These are phyloP conservation scores for Dryadomyces sulphureus DNA, from an alignment of 2,329 filamentous ascomycete species.

Conservation along the genomic window DNA sequence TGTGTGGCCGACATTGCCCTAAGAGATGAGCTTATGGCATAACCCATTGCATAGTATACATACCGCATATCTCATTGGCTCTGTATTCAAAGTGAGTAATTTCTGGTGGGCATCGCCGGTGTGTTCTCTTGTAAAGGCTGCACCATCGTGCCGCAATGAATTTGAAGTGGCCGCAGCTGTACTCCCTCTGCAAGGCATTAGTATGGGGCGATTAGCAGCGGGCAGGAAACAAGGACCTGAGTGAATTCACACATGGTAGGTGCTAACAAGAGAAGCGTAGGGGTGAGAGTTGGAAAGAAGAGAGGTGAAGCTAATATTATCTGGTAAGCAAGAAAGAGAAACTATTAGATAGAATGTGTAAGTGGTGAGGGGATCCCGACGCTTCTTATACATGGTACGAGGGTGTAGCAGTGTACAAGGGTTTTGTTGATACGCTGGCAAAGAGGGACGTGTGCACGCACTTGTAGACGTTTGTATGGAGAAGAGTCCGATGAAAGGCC, in stretches of 20 bases:
- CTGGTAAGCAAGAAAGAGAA: too few species aligned
- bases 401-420: too few species aligned
- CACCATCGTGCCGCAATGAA: conserved; percentile 22
- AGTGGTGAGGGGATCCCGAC: too few species aligned
- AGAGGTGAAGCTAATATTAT: too few species aligned
- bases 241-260: conserved; percentile 34
- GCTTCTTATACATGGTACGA: too few species aligned
- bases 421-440: too few species aligned
- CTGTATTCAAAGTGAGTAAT: conserved; percentile 20
- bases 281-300: not conserved
- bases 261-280: not conserved
- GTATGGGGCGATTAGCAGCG: too few species aligned
- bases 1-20: conserved; percentile 24
- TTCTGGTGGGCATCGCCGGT: conserved; percentile 19
- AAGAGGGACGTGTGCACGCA: too few species aligned
- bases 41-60: conserved; percentile 4
- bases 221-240: conserved; percentile 21
- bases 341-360: too few species aligned
- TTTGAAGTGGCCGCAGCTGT: conserved; percentile 20
- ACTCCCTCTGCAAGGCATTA: conserved; percentile 13
- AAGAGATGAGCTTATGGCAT: not conserved
- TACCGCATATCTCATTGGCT: conserved; percentile 18
- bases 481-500: not conserved
- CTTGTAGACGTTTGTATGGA: not conserved
- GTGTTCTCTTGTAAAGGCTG: conserved; percentile 17